Evolutionary conservation across 2,329 filamentous ascomycete species (phyloP), one percentile per base, ranked within the genome.

Genomic region (Cladosporium cucumerinum): DNA sequence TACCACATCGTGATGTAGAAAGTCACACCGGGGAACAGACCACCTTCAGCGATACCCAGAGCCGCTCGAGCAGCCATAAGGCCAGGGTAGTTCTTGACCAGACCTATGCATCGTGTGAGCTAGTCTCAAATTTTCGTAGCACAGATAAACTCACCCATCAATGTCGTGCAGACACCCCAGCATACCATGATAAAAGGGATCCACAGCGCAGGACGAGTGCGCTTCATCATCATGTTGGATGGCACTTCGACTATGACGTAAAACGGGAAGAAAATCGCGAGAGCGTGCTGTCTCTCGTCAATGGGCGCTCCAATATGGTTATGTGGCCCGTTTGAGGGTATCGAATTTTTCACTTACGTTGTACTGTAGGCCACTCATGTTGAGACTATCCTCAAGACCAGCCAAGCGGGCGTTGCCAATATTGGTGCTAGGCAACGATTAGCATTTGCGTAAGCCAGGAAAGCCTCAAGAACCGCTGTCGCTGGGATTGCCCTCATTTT

Each of bases 1-100:
- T 95, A 96, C 92, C 92, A 96, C 73, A 90, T 93, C 0, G 79
- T 82, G 1, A 90, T 80, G 69, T 86, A 89, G 77, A 87, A 90
- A 3, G 89, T 66, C 6, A 75, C 70, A 18, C 48, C 48, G 1
- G 81, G 82, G 23, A 48, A 83, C 0, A 94, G 81, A 6, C 90
- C 91, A 48, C 49, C 65, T 39, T 67, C 63, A 25, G 58, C 49
- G 30, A 70, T 52, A 18, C 69, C 68, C 0, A 70, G 63, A 5
- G 68, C 61, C 49, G 67, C 66, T 2, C 68, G 64, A 8, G 69
- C 69, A 32, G 70, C 58, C 12, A 73, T 63, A 11, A 73, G 64
- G 21, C 70, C 70, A 8, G 55, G 69, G 39, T 69, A 72, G 65
- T 71, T 68, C 10, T 65, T 67, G 25, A 67, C 66, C 32, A 72